A percentile compares a stretch with the other conserved stretches of the same genome.
phyloP scores from a whole-genome alignment of 2,329 filamentous ascomycete species.

The Botrytis porri region DNA sequence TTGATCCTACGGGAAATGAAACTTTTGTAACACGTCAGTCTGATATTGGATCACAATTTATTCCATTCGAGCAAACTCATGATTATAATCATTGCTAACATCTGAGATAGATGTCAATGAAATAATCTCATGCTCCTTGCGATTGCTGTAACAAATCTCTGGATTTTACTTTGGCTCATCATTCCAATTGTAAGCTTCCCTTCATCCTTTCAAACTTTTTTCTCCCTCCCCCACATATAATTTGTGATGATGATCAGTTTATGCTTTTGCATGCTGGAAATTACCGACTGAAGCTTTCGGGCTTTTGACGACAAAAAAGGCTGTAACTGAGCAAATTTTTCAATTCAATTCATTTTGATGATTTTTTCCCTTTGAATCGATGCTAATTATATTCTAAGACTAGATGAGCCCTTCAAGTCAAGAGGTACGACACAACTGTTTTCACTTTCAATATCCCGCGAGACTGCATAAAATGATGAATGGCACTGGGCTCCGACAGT shows the following conservation, averaged over 20 bases:
- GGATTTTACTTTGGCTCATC: neutral
- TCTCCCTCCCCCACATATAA: neutral
- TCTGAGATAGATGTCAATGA: constrained; percentile 10
- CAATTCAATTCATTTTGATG: neutral
- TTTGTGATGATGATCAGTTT: constrained; percentile 39
- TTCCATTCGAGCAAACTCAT: neutral
- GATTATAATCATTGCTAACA: constrained; percentile 10
- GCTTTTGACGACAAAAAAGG: constrained; percentile 77
- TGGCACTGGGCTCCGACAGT: constrained; percentile 96
- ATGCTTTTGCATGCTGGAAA: constrained; percentile 68
- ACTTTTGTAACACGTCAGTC: constrained; percentile 91
- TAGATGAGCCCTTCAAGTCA: neutral
- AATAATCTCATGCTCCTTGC: neutral
- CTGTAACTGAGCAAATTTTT: constrained; percentile 68
- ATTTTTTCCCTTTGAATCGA: neutral
- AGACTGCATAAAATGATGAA: constrained; percentile 63
- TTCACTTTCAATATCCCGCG: constrained; percentile 17
- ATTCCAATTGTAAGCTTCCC: constrained; percentile 8
- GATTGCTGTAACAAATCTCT: neutral
- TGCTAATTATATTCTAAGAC: constrained; percentile 17
- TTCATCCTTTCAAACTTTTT: neutral
- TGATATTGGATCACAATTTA: constrained; percentile 50
- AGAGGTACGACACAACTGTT: constrained; percentile 25
- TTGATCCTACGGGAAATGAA: constrained; percentile 84
- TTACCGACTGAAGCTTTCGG: constrained; percentile 82